phyloP scores from a whole-genome alignment of 2,329 filamentous ascomycete genomes.

The Exophiala aquamarina region DNA sequence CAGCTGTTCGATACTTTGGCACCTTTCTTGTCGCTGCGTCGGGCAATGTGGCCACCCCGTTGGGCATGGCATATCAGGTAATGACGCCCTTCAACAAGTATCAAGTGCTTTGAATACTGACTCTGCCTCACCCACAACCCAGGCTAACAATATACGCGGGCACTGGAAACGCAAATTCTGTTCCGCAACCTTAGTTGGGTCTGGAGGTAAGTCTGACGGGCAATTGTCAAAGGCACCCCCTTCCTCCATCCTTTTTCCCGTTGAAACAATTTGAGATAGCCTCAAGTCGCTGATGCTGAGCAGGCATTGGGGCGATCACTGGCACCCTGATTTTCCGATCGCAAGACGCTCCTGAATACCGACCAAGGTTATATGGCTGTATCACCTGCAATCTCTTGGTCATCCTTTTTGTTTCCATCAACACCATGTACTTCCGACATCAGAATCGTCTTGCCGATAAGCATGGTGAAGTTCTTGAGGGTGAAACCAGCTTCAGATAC shows the following conservation, averaged over 20 bases:
- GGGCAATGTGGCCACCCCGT: slow-evolving; percentile 73
- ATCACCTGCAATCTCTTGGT: not conserved
- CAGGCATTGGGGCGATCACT: slow-evolving; percentile 72
- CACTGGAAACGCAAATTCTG: slow-evolving; percentile 77
- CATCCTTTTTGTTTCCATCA: not conserved
- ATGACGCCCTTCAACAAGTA: not conserved
- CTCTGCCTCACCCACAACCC: slow-evolving; percentile 37
- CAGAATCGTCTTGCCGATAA: not conserved
- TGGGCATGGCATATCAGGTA: slow-evolving; percentile 71
- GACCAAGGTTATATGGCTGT: slow-evolving; percentile 26
- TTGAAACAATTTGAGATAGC: too few species aligned
- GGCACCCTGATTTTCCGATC: slow-evolving; percentile 69
- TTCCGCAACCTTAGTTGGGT: slow-evolving; percentile 16
- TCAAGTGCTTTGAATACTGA: not conserved
- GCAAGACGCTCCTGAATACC: slow-evolving; percentile 35
- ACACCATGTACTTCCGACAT: not conserved
- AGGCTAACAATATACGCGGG: slow-evolving; percentile 83
- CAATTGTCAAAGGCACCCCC: too few species aligned
- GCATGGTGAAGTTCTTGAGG: not conserved
- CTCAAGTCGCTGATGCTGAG: too few species aligned
- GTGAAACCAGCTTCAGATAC: not conserved
- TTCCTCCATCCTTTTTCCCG: too few species aligned
- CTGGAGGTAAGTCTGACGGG: too few species aligned
- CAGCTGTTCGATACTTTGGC: slow-evolving; percentile 67
- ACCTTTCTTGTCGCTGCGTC: slow-evolving; percentile 73